Evolutionary conservation across 345 rosid species (phyloP).

Genomic region (Euphorbia peplus): DNA sequence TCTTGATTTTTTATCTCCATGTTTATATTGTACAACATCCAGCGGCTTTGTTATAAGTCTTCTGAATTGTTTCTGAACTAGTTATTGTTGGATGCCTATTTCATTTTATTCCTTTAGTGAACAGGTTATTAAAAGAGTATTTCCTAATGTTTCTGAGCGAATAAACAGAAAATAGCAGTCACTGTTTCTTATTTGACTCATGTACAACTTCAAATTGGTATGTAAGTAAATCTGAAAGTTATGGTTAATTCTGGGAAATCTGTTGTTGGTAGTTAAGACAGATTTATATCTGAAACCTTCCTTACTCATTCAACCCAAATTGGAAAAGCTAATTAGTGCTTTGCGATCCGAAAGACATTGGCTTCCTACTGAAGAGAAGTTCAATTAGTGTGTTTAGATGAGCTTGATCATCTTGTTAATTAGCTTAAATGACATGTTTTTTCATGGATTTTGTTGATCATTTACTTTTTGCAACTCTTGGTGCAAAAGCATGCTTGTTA

Average conservation of each 20-base stretch:
- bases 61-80: not conserved
- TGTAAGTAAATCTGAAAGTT: not conserved
- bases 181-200: not conserved
- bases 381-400: not conserved
- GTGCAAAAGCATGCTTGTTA: not conserved
- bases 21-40: not conserved
- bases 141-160: not conserved
- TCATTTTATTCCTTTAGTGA: not conserved
- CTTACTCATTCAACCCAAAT: not conserved
- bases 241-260: not conserved
- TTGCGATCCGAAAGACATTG: not conserved
- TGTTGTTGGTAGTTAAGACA: not conserved
- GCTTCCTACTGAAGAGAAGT: not conserved
- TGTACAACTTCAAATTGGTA: not conserved
- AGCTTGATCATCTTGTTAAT: constrained; percentile 6
- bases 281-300: not conserved
- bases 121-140: not conserved
- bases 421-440: not conserved
- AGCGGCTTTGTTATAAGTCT: not conserved
- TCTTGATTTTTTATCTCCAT: not conserved
- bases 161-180: not conserved
- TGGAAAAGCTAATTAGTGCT: not conserved
- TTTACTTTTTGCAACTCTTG: not conserved
- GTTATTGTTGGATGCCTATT: not conserved
- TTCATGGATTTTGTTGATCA: not conserved